Evolutionary conservation across 2,329 filamentous ascomycete genomes (phyloP), one percentile per base, ranked within the genome.

Genomic region (Stachybotrys chartarum): DNA sequence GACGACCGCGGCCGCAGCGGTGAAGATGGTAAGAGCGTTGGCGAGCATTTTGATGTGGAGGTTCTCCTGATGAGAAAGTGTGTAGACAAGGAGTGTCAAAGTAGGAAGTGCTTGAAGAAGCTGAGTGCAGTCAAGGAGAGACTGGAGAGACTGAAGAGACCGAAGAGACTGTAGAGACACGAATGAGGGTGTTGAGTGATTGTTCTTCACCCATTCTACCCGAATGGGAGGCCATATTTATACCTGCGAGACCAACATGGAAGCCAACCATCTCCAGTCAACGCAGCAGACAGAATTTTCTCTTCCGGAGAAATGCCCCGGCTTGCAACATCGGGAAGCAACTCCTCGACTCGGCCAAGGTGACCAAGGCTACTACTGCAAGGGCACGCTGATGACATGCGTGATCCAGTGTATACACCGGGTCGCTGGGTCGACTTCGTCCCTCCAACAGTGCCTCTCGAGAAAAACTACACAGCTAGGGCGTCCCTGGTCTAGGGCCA

Each of bases 21-120:
- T 63, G 35, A 71, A 57, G 61, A 70, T 53, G 55, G 67, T 59
- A 55, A 66, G 63, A 59, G 71, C 56, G 55, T 63, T 61, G 55
- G 60, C 57, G 55, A 70, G 60, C 66, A 68, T 69, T 50, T 58
- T 66, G 61, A 51, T 54, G 47, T 51, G 53, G 18, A 47, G 45
- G n/a, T 17, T 52, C 24, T 24, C 24, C 24, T 24, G 24, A 24
- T 24, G 24, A 58, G 30, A 44, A 44, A 42, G n/a, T 52, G 48
- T 50, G 62, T 58, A 55, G 35, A 50, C 61, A 60, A 39, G 57
- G 61, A 47, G 60, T 55, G 53, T 52, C 61, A 61, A 60, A 55
- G 52, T 57, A 60, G 24, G 61, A 57, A 58, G 53, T 57, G 52
- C 55, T 32, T 46, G 49, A 57, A 63, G 35, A 42, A 42, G 35